phyloP scores from a whole-genome alignment of 2,329 filamentous ascomycete species.

The Nannizzia gypsea region DNA sequence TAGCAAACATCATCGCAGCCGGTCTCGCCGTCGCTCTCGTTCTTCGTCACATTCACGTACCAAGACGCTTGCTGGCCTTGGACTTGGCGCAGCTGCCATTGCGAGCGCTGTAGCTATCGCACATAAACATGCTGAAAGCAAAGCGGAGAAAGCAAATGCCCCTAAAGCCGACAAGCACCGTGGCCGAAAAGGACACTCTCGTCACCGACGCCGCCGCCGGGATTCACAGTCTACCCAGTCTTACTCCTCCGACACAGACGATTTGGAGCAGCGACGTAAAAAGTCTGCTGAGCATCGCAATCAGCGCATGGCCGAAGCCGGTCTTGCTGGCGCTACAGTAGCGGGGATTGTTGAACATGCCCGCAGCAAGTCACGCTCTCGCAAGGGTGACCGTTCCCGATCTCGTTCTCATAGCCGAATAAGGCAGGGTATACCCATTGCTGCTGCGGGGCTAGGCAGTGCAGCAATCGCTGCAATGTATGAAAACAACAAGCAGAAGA shows the following conservation, averaged over 20 bases:
- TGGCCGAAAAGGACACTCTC: conserved; percentile 38
- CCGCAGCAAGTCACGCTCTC: conserved; percentile 46
- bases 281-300: conserved; percentile 43
- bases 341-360: conserved; percentile 49
- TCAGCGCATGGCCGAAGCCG: conserved; percentile 49
- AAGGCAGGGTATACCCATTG: conserved; percentile 47
- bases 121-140: conserved; percentile 41
- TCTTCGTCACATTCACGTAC: conserved; percentile 37
- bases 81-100: conserved; percentile 46
- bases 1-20: conserved; percentile 8
- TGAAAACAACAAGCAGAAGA: conserved; percentile 51
- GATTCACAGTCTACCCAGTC: conserved; percentile 19
- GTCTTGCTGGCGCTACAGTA: conserved; percentile 50
- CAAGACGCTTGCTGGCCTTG: conserved; percentile 43
- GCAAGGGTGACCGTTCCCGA: conserved; percentile 30
- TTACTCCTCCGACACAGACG: conserved; percentile 30
- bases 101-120: conserved; percentile 50
- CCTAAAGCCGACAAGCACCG: conserved; percentile 18
- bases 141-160: conserved; percentile 34
- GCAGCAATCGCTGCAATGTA: conserved; percentile 52
- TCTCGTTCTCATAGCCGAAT: conserved; percentile 41
- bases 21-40: conserved; percentile 29
- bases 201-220: conserved; percentile 28
- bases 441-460: conserved; percentile 49
- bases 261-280: conserved; percentile 49